Evolutionary conservation across 495 filamentous ascomycete genomes (phyloP), one percentile per base, ranked within the genome.

Genomic region (Penicillium chermesinum): DNA sequence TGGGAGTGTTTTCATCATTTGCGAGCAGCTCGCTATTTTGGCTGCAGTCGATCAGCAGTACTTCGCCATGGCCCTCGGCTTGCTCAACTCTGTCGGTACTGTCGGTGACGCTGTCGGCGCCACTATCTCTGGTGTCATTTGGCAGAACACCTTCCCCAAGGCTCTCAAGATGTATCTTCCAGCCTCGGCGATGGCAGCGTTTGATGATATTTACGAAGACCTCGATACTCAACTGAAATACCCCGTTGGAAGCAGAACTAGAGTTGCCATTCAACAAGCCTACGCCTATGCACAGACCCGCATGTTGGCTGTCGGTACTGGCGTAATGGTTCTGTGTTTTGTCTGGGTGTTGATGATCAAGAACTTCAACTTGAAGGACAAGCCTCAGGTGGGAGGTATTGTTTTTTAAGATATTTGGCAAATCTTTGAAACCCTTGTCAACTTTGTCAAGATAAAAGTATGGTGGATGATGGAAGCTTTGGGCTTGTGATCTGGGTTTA

Each of bases 51-150:
- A 72, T 1, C 86, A 88, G 46, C 71, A 86, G 49, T 66, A 85
- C 50, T 69, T 88, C 33, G 83, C 86, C 17, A 74, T 74, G 18
- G 75, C 79, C n/a, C 71, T 88, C 1, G 83, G 84, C 3, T 48
- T 88, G 33, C 65, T 80, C 48, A 68, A 70, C 38, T 73, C 87
- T 57, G 83, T 85, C 53, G 64, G 74, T 38, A 73, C 60, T 47
- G 68, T 88, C 16, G 86, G 85, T 20, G 77, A 81, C 36, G 80
- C 77, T 16, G 77, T 86, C 46, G 86, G 86, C n/a, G 52, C 61
- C 8, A 73, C 80, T 7, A 65, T 88, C 9, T 70, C 77, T 12
- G 72, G 66, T 0, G 82, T 81, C 35, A 79, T 89, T 54, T 87
- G 83, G 80, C 81, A 74, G 12, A 69, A 71, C 54, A 67, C 74